Evolutionary conservation across 352 stramenopile genomes (phyloP).

Genomic region (Globisporangium spiculum): DNA sequence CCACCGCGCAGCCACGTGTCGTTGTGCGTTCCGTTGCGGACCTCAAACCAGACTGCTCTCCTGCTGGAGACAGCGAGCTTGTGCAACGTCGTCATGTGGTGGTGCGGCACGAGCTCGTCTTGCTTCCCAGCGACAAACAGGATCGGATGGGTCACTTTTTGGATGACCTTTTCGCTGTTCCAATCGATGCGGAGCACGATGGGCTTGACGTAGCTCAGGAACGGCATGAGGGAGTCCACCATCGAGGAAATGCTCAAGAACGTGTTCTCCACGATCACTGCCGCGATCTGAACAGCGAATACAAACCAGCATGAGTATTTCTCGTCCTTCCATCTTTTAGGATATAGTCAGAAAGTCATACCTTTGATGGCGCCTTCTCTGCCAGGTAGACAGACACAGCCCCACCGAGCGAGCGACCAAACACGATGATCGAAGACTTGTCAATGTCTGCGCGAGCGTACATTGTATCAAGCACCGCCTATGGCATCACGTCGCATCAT

Average conservation of each 20-base stretch:
- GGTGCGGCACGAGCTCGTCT: conserved; percentile 92
- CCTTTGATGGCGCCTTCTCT: conserved; percentile 63
- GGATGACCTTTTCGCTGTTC: conserved; percentile 72
- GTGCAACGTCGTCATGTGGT: conserved; percentile 84
- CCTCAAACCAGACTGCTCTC: conserved; percentile 58
- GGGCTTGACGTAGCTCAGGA: conserved; percentile 86
- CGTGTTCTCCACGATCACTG: conserved; percentile 94
- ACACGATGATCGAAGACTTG: conserved; percentile 86
- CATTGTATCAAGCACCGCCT: conserved; percentile 79
- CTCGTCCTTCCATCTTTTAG: neutral
- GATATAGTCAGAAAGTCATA: conserved; percentile 14
- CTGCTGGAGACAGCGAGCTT: conserved; percentile 55
- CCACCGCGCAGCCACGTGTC: conserved; percentile 92
- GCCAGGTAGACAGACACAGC: conserved; percentile 91
- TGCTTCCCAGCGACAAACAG: conserved; percentile 89
- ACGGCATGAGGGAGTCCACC: conserved; percentile 93
- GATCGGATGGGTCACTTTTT: conserved; percentile 73
- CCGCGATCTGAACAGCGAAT: conserved; percentile 57
- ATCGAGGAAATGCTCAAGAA: conserved; percentile 93
- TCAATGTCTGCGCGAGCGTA: conserved; percentile 79
- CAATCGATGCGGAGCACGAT: conserved; percentile 91
- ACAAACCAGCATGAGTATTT: neutral
- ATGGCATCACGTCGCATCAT: neutral
- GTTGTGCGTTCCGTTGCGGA: conserved; percentile 93
- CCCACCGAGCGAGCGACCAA: conserved; percentile 90